These are phyloP conservation scores for Phytophthora hibernalis DNA, from an alignment of 352 stramenopile species.

Conservation along the genomic window DNA sequence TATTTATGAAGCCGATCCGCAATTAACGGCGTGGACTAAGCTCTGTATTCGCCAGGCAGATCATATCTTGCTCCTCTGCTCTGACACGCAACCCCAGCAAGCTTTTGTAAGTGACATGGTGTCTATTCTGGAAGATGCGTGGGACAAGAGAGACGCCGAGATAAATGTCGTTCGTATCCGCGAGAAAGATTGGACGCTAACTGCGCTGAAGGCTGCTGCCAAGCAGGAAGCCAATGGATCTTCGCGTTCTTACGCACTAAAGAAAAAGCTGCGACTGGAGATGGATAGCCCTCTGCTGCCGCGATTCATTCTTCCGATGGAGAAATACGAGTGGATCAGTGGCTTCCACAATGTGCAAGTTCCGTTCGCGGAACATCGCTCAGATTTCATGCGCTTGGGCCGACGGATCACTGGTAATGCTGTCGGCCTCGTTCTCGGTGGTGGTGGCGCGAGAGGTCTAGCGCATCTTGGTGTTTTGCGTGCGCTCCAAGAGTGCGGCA, in stretches of 20 bases:
- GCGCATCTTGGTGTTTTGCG: conserved; percentile 95
- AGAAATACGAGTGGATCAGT: conserved; percentile 90
- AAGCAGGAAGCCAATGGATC: conserved; percentile 53
- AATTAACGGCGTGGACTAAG: conserved; percentile 82
- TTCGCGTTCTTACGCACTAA: conserved; percentile 60
- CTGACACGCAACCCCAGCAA: conserved; percentile 71
- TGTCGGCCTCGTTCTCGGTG: conserved; percentile 94
- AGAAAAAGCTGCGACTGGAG: conserved; percentile 64
- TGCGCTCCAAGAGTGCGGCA: conserved; percentile 92
- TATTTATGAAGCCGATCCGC: conserved; percentile 80
- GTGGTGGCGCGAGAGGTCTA: conserved; percentile 92
- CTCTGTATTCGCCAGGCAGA: conserved; percentile 88
- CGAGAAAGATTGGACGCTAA: conserved; percentile 77
- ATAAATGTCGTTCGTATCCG: conserved; percentile 86
- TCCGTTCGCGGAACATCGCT: conserved; percentile 73
- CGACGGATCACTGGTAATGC: conserved; percentile 92
- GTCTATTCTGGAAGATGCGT: conserved; percentile 67
- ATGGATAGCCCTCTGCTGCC: conserved; percentile 69
- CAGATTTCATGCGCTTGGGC: conserved; percentile 88
- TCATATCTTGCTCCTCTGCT: conserved; percentile 84
- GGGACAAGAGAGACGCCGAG: conserved; percentile 71
- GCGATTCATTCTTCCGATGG: conserved; percentile 76
- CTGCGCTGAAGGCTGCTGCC: conserved; percentile 56
- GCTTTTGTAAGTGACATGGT: conserved; percentile 79
- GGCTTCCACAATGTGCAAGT: conserved; percentile 88